Evolutionary conservation across 208 protist species (phyloP).

Genomic region (Leishmania major): DNA sequence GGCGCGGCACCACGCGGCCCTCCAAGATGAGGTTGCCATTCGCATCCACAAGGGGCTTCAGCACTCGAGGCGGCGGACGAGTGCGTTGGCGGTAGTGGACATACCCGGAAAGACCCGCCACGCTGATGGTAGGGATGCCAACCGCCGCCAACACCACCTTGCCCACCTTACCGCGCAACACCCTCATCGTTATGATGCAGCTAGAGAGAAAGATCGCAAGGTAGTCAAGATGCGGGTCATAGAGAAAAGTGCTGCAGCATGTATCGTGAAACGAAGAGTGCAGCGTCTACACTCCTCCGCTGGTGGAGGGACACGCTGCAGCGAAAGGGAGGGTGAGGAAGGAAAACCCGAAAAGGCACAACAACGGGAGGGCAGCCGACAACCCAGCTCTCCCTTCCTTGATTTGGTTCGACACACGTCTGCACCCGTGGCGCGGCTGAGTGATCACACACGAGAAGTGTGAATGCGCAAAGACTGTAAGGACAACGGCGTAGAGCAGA

Average conservation of each 20-base stretch:
- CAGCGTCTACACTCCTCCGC: neutral
- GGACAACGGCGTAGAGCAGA: conserved; percentile 1
- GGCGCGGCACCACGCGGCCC: conserved; percentile 44
- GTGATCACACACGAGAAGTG: neutral
- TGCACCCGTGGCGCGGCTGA: neutral
- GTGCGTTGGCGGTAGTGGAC: conserved; percentile 70
- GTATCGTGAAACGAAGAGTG: neutral
- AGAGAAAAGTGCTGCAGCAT: neutral
- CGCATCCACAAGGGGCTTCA: conserved; percentile 65
- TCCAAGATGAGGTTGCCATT: conserved; percentile 74
- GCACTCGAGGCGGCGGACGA: conserved; percentile 46
- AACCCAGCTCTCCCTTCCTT: neutral
- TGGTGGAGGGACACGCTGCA: neutral
- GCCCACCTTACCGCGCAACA: conserved; percentile 26
- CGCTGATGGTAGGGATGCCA: conserved; percentile 46
- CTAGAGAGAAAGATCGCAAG: neutral
- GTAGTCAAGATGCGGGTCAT: neutral
- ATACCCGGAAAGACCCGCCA: conserved; percentile 62
- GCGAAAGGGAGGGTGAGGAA: neutral
- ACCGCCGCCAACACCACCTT: conserved; percentile 33
- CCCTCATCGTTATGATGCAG: conserved; percentile 14
- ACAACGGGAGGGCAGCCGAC: neutral
- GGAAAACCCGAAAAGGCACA: neutral
- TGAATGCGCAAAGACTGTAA: neutral
- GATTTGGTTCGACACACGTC: too few species aligned